phyloP scores from a whole-genome alignment of 225 moss, liverwort and hornwort species.

The Thuidium tamariscinum region DNA sequence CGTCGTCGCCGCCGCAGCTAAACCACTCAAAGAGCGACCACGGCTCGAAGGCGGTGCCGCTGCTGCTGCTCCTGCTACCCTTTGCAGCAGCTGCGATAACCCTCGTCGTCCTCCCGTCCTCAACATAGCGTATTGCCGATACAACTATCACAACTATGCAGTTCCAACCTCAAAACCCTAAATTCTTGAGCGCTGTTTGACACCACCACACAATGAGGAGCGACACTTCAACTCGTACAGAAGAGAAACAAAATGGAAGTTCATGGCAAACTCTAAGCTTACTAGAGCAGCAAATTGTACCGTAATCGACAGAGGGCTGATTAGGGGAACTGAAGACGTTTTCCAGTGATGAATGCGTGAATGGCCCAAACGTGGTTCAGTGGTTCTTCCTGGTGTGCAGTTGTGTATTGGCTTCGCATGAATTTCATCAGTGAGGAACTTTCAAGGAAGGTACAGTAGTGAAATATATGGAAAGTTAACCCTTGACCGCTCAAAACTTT shows the following conservation, averaged over 20 bases:
- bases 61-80: not conserved
- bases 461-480: not conserved
- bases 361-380: not conserved
- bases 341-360: not conserved
- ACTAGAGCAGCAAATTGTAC: not conserved
- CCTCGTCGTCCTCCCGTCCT: conserved; percentile 18
- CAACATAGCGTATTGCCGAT: conserved; percentile 3
- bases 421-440: not conserved
- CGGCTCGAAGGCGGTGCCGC: not conserved
- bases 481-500: no score
- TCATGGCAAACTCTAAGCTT: not conserved
- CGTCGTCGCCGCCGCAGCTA: not conserved
- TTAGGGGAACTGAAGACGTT: not conserved
- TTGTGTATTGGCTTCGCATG: not conserved
- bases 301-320: no score
- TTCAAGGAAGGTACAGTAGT: not conserved
- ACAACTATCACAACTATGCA: not conserved
- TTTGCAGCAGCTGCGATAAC: conserved; percentile 11
- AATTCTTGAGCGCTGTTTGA: not conserved
- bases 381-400: not conserved
- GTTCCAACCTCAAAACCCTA: not conserved
- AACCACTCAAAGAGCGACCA: not conserved
- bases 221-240: not conserved
- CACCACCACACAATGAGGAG: not conserved
- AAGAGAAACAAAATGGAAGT: not conserved